Evolutionary conservation across 75 land plant genomes (phyloP).

Genomic region (Selaginella moellendorffii): DNA sequence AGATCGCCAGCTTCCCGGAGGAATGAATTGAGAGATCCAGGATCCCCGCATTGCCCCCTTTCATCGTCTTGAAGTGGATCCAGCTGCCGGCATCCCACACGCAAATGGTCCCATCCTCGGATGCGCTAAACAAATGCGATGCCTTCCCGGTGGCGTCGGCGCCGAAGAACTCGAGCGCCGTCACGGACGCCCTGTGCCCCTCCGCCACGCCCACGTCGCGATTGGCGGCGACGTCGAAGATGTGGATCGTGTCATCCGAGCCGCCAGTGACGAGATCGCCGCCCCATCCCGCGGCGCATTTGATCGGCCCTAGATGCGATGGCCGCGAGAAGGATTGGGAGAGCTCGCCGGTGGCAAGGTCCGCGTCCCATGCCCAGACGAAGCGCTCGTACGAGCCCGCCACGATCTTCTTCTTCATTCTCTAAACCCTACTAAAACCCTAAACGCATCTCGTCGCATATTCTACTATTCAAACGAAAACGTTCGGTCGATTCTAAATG

Average conservation of each 20-base stretch:
- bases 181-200: constrained; percentile 38
- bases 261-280: constrained; percentile 65
- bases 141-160: constrained; percentile 24
- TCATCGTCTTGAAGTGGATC: constrained; percentile 45
- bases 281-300: constrained; percentile 48
- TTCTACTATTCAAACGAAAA: too few relatives aligned
- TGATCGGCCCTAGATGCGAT: constrained; percentile 63
- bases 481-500: too few relatives aligned
- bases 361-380: constrained; percentile 63
- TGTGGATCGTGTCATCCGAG: constrained; percentile 63
- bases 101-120: constrained; percentile 57
- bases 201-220: constrained; percentile 49
- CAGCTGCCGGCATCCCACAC: constrained; percentile 76
- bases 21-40: constrained; percentile 58
- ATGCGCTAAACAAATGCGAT: constrained; percentile 51
- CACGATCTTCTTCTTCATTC: constrained; percentile 32
- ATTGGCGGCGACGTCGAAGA: constrained; percentile 52
- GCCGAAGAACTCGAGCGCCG: constrained; percentile 45
- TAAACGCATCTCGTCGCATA: too few relatives aligned
- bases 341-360: not conserved
- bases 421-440: constrained; percentile 3
- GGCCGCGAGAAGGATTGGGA: constrained; percentile 52
- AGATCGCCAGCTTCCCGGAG: constrained; percentile 53
- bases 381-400: constrained; percentile 91
- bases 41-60: constrained; percentile 28